Evolutionary conservation across 805 yeast genomes (phyloP).

Genomic region (Pichia rugopelliculosa): DNA sequence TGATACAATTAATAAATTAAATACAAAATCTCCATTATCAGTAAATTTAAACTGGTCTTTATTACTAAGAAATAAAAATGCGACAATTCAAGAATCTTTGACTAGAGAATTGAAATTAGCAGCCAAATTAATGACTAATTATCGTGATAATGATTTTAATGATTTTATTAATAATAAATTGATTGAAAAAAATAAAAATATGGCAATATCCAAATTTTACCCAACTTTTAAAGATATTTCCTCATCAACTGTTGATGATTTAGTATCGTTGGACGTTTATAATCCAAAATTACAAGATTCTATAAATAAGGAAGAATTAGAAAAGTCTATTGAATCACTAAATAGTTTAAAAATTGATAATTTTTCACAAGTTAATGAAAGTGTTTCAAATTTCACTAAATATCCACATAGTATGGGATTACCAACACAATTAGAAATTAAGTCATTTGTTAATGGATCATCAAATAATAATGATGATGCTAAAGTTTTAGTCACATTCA

Average conservation of each 20-base stretch:
- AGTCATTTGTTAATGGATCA: constrained; percentile 55
- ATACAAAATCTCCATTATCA: constrained; percentile 70
- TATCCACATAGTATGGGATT: constrained; percentile 67
- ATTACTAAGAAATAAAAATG: constrained; percentile 50
- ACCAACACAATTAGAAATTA: constrained; percentile 64
- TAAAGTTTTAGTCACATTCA: constrained; percentile 50
- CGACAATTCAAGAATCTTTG: constrained; percentile 58
- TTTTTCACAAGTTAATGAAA: constrained; percentile 28
- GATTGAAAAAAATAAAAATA: constrained; percentile 33
- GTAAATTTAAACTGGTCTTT: constrained; percentile 64
- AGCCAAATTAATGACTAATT: constrained; percentile 57
- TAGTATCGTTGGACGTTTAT: constrained; percentile 21
- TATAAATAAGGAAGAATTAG: constrained; percentile 11
- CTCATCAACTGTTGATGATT: constrained; percentile 52
- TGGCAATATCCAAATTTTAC: constrained; percentile 11
- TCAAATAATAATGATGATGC: constrained; percentile 47
- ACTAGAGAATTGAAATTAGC: constrained; percentile 72
- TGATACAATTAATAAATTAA: constrained; percentile 46
- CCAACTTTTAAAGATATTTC: constrained; percentile 61
- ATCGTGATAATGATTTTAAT: constrained; percentile 39
- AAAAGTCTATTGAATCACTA: constrained; percentile 19
- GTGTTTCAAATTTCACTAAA: constrained; percentile 31
- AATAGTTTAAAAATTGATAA: constrained; percentile 32
- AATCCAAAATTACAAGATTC: constrained; percentile 17
- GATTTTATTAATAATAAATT: constrained; percentile 47